These are phyloP conservation scores for Syncephalastrum sp. DNA, from an alignment of 371 early-diverging fungal genomes.

Conservation along the genomic window DNA sequence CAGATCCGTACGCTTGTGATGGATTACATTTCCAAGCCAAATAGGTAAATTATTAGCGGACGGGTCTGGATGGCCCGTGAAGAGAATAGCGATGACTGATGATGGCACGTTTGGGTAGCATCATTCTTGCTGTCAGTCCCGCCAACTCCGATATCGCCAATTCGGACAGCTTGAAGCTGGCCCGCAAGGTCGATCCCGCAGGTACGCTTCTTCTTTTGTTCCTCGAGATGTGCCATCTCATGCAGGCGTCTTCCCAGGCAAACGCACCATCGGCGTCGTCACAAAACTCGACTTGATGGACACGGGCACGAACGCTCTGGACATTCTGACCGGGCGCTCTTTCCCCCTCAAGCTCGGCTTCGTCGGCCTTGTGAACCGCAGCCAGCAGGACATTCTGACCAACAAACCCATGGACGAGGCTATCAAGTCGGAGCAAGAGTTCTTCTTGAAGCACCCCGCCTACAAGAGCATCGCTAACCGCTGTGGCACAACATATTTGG, in stretches of 20 bases:
- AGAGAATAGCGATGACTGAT: constrained; percentile 9
- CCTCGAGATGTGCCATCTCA: not conserved
- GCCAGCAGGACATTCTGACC: constrained; percentile 84
- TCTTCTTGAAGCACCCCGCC: constrained; percentile 79
- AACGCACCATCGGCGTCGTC: constrained; percentile 88
- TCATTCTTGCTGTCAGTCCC: constrained; percentile 94
- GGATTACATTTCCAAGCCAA: constrained; percentile 86
- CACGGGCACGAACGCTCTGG: constrained; percentile 87
- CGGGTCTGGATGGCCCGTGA: not conserved
- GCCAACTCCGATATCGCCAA: constrained; percentile 93
- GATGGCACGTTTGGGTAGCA: constrained; percentile 41
- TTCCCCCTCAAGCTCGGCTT: constrained; percentile 88
- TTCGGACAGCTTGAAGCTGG: constrained; percentile 92
- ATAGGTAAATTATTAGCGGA: constrained; percentile 52
- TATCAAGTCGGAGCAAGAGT: constrained; percentile 72
- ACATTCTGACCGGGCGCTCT: constrained; percentile 81
- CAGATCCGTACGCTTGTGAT: constrained; percentile 82
- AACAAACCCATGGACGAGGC: constrained; percentile 81
- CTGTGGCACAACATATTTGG: constrained; percentile 85
- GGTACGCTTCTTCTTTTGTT: constrained; percentile 24
- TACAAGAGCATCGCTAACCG: constrained; percentile 78
- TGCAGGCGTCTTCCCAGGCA: constrained; percentile 26
- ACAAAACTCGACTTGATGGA: constrained; percentile 97
- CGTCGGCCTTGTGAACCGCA: constrained; percentile 89
- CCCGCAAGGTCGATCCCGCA: constrained; percentile 90